These are phyloP conservation scores for Aethionema arabicum DNA, from an alignment of 345 rosid genomes.

Conservation along the genomic window DNA sequence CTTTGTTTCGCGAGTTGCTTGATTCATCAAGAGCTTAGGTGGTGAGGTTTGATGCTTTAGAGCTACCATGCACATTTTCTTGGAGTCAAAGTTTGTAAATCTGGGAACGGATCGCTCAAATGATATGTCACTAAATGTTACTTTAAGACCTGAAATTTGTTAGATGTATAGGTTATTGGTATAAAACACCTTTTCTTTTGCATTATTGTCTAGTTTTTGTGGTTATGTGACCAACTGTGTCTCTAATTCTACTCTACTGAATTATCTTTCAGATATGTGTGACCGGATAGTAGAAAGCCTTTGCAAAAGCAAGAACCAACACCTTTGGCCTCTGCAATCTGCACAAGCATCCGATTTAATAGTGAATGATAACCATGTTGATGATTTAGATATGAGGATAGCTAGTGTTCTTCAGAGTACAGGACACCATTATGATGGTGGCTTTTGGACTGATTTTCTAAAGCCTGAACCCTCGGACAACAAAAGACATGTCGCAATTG, in stretches of 20 bases:
- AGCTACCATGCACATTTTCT: background rate
- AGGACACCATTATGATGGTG: conserved; percentile 89
- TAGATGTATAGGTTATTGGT: conserved; percentile 18
- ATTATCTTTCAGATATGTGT: conserved; percentile 61
- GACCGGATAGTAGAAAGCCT: conserved; percentile 82
- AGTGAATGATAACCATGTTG: conserved; percentile 55
- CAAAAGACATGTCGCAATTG: conserved; percentile 91
- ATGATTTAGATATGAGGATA: conserved; percentile 78
- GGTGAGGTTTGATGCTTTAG: conserved; percentile 11
- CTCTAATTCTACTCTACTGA: conserved; percentile 12
- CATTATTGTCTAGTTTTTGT: background rate
- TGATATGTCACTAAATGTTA: background rate
- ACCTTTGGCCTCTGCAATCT: conserved; percentile 51
- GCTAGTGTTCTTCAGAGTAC: conserved; percentile 97
- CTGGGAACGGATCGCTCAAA: conserved; percentile 9
- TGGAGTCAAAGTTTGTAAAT: background rate
- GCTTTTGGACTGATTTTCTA: conserved; percentile 69
- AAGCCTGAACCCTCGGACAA: conserved; percentile 53
- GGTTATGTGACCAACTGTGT: conserved; percentile 7
- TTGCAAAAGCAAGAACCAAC: conserved; percentile 77
- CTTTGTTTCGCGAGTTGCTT: conserved; percentile 16
- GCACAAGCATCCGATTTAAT: conserved; percentile 56
- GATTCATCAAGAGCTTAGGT: conserved; percentile 10
- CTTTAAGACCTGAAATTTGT: background rate
- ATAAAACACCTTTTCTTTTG: conserved; percentile 1